Percentiles rank a stretch among this genome's conserved stretches.
Conservation (phyloP, 345 rosid genomes). For the Clarkia xantiana region DNA sequence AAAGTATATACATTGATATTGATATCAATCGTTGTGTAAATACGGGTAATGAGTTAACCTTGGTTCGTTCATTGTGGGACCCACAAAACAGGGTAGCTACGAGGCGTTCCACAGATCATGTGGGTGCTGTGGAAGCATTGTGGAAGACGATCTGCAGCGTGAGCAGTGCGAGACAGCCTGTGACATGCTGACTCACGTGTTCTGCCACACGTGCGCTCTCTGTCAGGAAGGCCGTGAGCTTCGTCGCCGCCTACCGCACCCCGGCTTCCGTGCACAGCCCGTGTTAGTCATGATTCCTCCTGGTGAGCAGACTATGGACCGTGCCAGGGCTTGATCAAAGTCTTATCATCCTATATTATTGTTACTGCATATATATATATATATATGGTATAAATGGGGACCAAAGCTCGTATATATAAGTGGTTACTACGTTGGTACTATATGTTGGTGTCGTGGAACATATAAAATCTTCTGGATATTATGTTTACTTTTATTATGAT, state of each 20-base stretch:
- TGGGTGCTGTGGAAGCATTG: slow-evolving; percentile 66
- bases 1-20: no score
- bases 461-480: no score
- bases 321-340: slow-evolving; percentile 19
- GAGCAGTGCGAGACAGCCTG: slow-evolving; percentile 70
- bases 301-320: slow-evolving; percentile 63
- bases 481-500: no score
- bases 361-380: no score
- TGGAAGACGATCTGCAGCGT: slow-evolving; percentile 60
- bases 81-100: slow-evolving; percentile 48
- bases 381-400: no score
- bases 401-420: no score
- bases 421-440: no score
- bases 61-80: not conserved
- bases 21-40: no score
- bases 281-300: slow-evolving; percentile 69
- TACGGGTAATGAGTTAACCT: no score
- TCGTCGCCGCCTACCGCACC: slow-evolving; percentile 71
- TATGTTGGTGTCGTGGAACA: no score
- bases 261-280: slow-evolving; percentile 68
- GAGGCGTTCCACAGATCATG: slow-evolving; percentile 73
- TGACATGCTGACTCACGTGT: slow-evolving; percentile 61
- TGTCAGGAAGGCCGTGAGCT: slow-evolving; percentile 97
- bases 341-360: no score
- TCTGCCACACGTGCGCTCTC: slow-evolving; percentile 76